A percentile compares a stretch with the other conserved stretches of the same genome.
phyloP scores from a whole-genome alignment of 2,329 filamentous ascomycete genomes.

The Zymoseptoria brevis region DNA sequence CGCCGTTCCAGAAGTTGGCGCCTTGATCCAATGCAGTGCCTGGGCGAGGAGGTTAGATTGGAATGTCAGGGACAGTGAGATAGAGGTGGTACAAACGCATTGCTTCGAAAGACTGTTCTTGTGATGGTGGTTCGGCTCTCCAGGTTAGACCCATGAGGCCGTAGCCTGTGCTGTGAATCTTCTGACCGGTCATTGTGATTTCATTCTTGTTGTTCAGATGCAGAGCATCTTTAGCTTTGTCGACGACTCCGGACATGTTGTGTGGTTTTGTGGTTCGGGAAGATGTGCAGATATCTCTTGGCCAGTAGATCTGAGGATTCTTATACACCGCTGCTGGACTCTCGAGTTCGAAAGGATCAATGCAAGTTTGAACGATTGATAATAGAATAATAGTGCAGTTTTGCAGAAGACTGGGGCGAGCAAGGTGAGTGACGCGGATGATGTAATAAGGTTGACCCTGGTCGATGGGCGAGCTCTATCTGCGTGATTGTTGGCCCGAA shows the following conservation, averaged over 20 bases:
- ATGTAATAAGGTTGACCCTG: background rate
- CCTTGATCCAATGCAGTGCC: constrained; percentile 23
- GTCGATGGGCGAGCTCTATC: background rate
- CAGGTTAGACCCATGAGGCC: constrained; percentile 46
- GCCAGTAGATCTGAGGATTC: background rate
- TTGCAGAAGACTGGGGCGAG: background rate
- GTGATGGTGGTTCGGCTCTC: constrained; percentile 32
- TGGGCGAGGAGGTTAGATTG: background rate
- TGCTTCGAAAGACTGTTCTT: constrained; percentile 35
- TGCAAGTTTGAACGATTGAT: background rate
- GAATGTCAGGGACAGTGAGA: background rate
- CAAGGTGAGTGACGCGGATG: background rate
- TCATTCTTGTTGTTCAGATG: constrained; percentile 11
- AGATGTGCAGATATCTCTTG: background rate
- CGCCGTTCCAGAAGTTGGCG: constrained; percentile 45
- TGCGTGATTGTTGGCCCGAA: background rate
- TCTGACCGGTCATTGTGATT: constrained; percentile 18
- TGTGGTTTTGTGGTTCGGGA: background rate
- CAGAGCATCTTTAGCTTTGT: constrained; percentile 23
- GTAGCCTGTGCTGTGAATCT: constrained; percentile 33
- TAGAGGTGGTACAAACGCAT: constrained; percentile 29
- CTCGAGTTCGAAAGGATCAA: background rate
- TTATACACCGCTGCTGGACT: background rate
- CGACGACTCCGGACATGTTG: constrained; percentile 21
- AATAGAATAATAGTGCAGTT: background rate